A percentile compares a stretch with the other conserved stretches of the same genome.
Evolutionary conservation across 305 asterid genomes (phyloP).

Genomic region (Fraxinus greggii): DNA sequence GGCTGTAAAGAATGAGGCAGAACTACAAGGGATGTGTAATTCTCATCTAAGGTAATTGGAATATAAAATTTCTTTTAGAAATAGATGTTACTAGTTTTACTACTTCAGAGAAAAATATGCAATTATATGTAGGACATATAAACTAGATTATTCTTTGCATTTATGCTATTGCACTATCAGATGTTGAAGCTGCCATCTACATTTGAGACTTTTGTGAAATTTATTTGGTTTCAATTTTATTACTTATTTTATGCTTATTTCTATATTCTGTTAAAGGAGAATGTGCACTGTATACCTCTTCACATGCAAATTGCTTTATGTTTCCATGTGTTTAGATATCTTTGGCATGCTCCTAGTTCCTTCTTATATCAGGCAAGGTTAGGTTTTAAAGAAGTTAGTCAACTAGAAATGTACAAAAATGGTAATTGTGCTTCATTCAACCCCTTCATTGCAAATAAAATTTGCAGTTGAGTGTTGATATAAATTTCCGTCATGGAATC

Average conservation of each 20-base stretch:
- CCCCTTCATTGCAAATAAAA: background rate
- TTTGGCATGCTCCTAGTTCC: background rate
- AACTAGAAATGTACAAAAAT: background rate
- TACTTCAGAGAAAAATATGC: conserved; percentile 1
- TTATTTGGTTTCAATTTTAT: background rate
- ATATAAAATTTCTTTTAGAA: background rate
- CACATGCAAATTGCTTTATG: background rate
- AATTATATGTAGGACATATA: background rate
- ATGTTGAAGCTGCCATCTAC: background rate
- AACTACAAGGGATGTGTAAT: conserved; percentile 84
- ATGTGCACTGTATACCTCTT: background rate
- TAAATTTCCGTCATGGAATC: background rate
- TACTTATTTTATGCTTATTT: background rate
- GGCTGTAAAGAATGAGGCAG: conserved; percentile 94
- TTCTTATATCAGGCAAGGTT: background rate
- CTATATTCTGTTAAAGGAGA: background rate
- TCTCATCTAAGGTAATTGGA: conserved; percentile 77
- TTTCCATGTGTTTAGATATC: background rate
- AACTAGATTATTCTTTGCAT: background rate
- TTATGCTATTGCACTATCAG: background rate
- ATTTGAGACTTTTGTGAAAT: background rate
- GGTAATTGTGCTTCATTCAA: background rate
- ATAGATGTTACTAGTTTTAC: conserved; percentile 3
- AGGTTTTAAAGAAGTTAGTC: background rate
- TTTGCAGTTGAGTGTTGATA: background rate